Evolutionary conservation across 2,329 filamentous ascomycete genomes (phyloP).

Genomic region (Aspergillus tamarii): DNA sequence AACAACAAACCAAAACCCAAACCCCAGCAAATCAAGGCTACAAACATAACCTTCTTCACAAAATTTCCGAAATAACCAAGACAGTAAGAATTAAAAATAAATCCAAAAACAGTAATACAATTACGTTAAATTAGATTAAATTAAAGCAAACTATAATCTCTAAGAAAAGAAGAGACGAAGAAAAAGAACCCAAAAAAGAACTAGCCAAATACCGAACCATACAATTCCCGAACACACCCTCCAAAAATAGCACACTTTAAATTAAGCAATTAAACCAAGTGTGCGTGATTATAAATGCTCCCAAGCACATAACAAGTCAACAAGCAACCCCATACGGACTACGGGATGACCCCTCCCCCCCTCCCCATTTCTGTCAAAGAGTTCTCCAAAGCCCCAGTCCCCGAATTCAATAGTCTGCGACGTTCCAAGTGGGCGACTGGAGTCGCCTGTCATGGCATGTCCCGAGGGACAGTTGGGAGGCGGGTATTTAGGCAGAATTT

Average conservation of each 20-base stretch:
- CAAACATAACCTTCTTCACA: background rate
- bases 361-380: background rate
- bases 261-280: conserved; percentile 1
- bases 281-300: background rate
- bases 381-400: background rate
- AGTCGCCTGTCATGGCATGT: conserved; percentile 1
- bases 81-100: background rate
- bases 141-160: background rate
- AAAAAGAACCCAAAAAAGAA: background rate
- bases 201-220: background rate
- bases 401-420: background rate
- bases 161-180: background rate
- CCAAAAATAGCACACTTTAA: conserved; percentile 7
- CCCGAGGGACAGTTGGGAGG: background rate
- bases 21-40: background rate
- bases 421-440: background rate
- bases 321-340: background rate
- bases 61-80: background rate
- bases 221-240: background rate
- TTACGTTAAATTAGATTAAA: background rate
- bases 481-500: background rate
- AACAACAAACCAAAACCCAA: background rate
- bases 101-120: background rate
- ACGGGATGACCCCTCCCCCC: too few species aligned
- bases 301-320: background rate